These are phyloP conservation scores for Pseudozyma tsukubaensis DNA, from an alignment of 1,284 basidiomycete genomes.

Conservation along the genomic window DNA sequence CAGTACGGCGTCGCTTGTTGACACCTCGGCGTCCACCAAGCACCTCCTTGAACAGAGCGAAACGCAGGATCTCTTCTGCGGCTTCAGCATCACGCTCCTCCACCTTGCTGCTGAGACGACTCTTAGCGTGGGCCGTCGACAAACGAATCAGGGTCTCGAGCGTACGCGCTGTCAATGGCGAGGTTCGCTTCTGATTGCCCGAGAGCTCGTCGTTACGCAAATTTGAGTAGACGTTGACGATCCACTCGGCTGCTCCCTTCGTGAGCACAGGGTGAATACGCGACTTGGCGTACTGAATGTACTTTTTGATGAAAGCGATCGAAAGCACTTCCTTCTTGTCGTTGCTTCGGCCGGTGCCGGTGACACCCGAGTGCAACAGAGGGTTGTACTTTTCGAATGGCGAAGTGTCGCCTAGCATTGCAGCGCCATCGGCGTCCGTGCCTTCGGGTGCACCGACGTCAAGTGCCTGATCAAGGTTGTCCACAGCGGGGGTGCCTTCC, in stretches of 20 bases:
- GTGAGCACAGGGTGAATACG: slow-evolving; percentile 80
- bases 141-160: slow-evolving; percentile 98
- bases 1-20: slow-evolving; percentile 70
- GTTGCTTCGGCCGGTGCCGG: slow-evolving; percentile 67
- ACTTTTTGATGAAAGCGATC: slow-evolving; percentile 97
- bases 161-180: slow-evolving; percentile 96
- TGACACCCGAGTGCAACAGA: slow-evolving; percentile 85
- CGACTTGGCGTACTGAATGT: slow-evolving; percentile 96
- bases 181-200: slow-evolving; percentile 93
- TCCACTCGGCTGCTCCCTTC: slow-evolving; percentile 92
- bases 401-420: slow-evolving; percentile 55
- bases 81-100: slow-evolving; percentile 86
- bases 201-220: slow-evolving; percentile 93
- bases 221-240: slow-evolving; percentile 90
- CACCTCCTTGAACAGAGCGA: slow-evolving; percentile 98
- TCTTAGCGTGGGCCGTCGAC: slow-evolving; percentile 96
- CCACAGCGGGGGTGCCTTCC: slow-evolving; percentile 83
- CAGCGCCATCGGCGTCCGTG: slow-evolving; percentile 57
- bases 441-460: slow-evolving; percentile 62
- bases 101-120: slow-evolving; percentile 86
- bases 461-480: slow-evolving; percentile 77
- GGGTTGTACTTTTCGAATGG: slow-evolving; percentile 92
- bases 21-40: slow-evolving; percentile 75
- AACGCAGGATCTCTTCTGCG: slow-evolving; percentile 94
- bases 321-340: slow-evolving; percentile 83